A percentile compares a stretch with the other conserved stretches of the same genome.
Conservation (phyloP, 371 early-diverging fungal genomes). For the Mucor sp. region DNA sequence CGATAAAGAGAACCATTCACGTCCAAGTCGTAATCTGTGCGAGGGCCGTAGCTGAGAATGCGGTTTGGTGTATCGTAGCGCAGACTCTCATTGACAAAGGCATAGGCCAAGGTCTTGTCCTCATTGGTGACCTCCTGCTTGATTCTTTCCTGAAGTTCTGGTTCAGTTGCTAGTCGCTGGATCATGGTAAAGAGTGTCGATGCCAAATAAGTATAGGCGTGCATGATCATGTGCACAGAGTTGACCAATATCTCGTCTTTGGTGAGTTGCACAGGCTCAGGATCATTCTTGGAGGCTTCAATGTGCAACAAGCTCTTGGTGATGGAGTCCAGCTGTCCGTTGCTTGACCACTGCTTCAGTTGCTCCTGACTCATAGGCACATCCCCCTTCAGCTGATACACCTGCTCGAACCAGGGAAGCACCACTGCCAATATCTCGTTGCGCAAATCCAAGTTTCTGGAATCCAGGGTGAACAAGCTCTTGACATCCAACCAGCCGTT, state of each 20-base stretch:
- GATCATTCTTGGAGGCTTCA: slow-evolving; percentile 41
- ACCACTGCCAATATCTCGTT: slow-evolving; percentile 16
- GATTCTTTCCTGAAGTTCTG: slow-evolving; percentile 31
- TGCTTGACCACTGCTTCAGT: not conserved
- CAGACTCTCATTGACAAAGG: slow-evolving; percentile 40
- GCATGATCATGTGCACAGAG: slow-evolving; percentile 38
- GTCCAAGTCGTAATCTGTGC: slow-evolving; percentile 36
- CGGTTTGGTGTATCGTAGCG: slow-evolving; percentile 35
- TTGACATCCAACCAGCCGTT: slow-evolving; percentile 8
- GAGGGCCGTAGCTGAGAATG: slow-evolving; percentile 33
- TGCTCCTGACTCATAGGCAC: not conserved
- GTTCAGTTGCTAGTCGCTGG: slow-evolving; percentile 38
- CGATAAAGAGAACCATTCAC: slow-evolving; percentile 23
- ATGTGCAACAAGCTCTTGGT: slow-evolving; percentile 19
- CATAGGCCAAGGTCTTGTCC: slow-evolving; percentile 13
- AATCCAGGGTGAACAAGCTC: slow-evolving; percentile 5
- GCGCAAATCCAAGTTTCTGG: not conserved
- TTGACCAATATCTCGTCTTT: slow-evolving; percentile 41
- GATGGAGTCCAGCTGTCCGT: slow-evolving; percentile 1
- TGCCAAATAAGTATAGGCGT: slow-evolving; percentile 37
- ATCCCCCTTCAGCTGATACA: not conserved
- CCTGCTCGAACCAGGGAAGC: slow-evolving; percentile 13
- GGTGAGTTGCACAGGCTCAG: slow-evolving; percentile 36
- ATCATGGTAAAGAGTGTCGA: slow-evolving; percentile 37
- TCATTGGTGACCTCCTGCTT: slow-evolving; percentile 8